Percentiles rank a stretch among this genome's conserved stretches.
These are phyloP conservation scores for Quercus phellos DNA, from an alignment of 331 rosid species.

Conservation along the genomic window DNA sequence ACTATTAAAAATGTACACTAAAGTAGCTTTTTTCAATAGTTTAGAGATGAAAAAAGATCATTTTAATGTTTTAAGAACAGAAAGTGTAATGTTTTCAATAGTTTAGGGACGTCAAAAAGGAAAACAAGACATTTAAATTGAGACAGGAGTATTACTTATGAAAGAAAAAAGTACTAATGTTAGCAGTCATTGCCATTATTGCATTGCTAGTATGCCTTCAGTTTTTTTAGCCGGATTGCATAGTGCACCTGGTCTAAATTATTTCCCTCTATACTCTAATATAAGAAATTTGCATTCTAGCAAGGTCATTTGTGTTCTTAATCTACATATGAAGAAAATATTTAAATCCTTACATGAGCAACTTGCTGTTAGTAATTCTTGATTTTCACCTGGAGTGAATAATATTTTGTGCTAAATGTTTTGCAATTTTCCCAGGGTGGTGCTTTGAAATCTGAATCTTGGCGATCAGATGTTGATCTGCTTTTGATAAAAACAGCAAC, in stretches of 20 bases:
- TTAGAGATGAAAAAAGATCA: too few relatives aligned
- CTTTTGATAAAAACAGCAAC: conserved; percentile 52
- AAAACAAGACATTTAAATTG: neutral
- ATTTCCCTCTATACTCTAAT: neutral
- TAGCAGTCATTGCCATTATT: neutral
- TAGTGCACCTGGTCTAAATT: neutral
- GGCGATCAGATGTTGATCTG: conserved; percentile 61
- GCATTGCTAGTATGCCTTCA: neutral
- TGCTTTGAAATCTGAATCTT: conserved; percentile 44
- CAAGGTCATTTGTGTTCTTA: neutral
- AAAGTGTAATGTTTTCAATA: too few relatives aligned
- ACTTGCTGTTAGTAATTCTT: neutral
- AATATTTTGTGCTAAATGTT: neutral
- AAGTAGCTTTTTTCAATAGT: too few relatives aligned
- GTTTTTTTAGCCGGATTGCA: neutral
- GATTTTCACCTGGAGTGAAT: neutral
- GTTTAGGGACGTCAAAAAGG: neutral
- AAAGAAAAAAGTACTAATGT: neutral
- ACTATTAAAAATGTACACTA: too few relatives aligned
- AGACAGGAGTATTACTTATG: neutral
- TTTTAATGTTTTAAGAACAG: too few relatives aligned
- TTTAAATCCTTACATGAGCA: neutral
- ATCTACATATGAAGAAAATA: neutral
- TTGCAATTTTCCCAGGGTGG: conserved; percentile 56
- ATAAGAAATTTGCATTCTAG: neutral